A percentile compares a stretch with the other conserved stretches of the same genome.
These are phyloP conservation scores for Pichia sporocuriosa DNA, from an alignment of 805 yeast genomes.

Conservation along the genomic window DNA sequence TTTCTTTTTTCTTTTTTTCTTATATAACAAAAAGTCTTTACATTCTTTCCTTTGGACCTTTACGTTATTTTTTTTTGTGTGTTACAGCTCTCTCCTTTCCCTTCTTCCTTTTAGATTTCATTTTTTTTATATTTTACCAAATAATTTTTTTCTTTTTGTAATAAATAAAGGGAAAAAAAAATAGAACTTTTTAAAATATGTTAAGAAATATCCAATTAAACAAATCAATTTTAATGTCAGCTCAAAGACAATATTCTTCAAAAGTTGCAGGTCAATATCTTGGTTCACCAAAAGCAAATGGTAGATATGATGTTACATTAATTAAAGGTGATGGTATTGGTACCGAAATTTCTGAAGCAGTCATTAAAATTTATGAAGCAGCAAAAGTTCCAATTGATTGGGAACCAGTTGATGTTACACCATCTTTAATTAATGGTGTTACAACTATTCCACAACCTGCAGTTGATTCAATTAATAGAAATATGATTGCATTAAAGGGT, in stretches of 20 bases:
- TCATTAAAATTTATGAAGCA: conserved; percentile 85
- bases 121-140: background rate
- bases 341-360: conserved; percentile 89
- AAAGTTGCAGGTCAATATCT: conserved; percentile 57
- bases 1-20: no score
- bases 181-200: conserved; percentile 1
- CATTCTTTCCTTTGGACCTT: no score
- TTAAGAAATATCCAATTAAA: conserved; percentile 6
- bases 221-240: conserved; percentile 9
- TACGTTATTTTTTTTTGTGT: no score
- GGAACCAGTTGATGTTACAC: conserved; percentile 96
- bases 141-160: background rate
- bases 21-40: no score
- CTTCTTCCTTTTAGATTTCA: no score
- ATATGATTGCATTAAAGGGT: conserved; percentile 94
- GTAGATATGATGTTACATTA: conserved; percentile 88
- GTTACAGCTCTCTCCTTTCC: no score
- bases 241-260: conserved; percentile 29
- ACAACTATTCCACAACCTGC: conserved; percentile 92
- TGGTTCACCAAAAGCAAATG: conserved; percentile 61
- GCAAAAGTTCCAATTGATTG: conserved; percentile 95
- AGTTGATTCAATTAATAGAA: conserved; percentile 84
- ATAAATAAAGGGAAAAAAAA: no score
- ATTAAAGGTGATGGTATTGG: conserved; percentile 99
- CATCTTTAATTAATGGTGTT: conserved; percentile 82